Conservation (phyloP, 2,329 filamentous ascomycete species). For the Annulohypoxylon truncatum region DNA sequence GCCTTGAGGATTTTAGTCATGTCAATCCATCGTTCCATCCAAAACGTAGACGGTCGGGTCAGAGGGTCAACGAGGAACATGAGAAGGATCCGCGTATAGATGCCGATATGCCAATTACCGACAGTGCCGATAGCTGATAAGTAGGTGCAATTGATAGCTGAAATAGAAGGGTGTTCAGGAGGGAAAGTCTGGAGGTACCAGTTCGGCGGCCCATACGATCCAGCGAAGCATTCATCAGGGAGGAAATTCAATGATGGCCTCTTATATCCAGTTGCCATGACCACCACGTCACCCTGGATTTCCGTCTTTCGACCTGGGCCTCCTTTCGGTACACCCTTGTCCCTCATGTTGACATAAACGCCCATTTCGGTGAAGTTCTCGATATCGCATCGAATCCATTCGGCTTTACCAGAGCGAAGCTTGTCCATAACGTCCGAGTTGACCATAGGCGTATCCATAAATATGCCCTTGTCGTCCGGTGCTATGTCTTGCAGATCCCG, state of each 20-base stretch:
- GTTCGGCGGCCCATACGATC: constrained; percentile 81
- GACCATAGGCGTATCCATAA: constrained; percentile 87
- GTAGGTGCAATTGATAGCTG: constrained; percentile 85
- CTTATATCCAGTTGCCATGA: constrained; percentile 86
- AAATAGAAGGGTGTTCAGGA: constrained; percentile 76
- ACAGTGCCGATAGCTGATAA: constrained; percentile 83
- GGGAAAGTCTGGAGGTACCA: constrained; percentile 93
- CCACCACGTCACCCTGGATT: constrained; percentile 78
- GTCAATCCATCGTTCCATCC: constrained; percentile 90
- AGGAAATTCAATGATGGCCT: constrained; percentile 79
- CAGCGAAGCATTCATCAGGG: constrained; percentile 76
- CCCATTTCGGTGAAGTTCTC: constrained; percentile 71
- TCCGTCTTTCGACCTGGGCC: constrained; percentile 76
- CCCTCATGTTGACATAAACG: constrained; percentile 76
- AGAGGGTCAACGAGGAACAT: constrained; percentile 88
- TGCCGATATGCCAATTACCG: constrained; percentile 89
- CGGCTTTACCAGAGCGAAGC: constrained; percentile 75
- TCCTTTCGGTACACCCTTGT: constrained; percentile 78
- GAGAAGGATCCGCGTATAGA: constrained; percentile 85
- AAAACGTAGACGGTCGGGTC: constrained; percentile 74
- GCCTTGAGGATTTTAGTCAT: constrained; percentile 80
- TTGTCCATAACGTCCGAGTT: constrained; percentile 84
- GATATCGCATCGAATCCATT: constrained; percentile 87
- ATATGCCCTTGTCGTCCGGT: constrained; percentile 77
- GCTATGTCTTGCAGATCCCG: constrained; percentile 80